Conservation (phyloP, 768 basidiomycete species). For the Tubosaeta brunneosetosa region DNA sequence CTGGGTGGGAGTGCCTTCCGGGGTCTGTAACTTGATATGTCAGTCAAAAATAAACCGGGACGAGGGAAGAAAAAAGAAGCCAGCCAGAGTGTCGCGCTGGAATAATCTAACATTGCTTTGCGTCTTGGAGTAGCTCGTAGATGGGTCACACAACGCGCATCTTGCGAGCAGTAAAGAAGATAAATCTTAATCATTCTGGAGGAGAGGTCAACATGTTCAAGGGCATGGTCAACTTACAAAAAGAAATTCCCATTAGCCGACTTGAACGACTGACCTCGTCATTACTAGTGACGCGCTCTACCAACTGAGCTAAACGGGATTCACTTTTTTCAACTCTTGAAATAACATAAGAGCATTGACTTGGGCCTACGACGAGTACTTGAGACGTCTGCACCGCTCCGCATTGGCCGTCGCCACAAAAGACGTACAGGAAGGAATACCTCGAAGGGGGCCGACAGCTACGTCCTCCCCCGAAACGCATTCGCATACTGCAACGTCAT, state of each 20-base stretch:
- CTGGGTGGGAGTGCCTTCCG: too few species aligned
- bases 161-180: background rate
- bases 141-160: too few species aligned
- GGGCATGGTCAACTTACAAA: background rate
- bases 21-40: too few species aligned
- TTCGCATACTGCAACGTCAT: constrained; percentile 52
- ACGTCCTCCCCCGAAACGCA: constrained; percentile 29
- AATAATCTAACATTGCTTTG: background rate
- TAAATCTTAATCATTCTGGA: background rate
- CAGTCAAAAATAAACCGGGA: too few species aligned
- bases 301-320: constrained; percentile 44
- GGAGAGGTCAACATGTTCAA: background rate
- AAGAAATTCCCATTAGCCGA: constrained; percentile 38
- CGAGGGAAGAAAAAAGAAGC: too few species aligned
- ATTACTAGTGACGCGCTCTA: constrained; percentile 50
- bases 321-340: background rate
- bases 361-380: too few species aligned
- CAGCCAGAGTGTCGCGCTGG: background rate
- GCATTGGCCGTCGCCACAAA: too few species aligned
- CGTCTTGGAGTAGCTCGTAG: background rate
- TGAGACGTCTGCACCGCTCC: too few species aligned
- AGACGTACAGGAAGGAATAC: background rate
- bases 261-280: constrained; percentile 41
- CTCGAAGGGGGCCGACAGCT: background rate
- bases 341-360: background rate